These are phyloP conservation scores for Ocimum tenuiflorum DNA, from an alignment of 257 asterid species.

Conservation along the genomic window DNA sequence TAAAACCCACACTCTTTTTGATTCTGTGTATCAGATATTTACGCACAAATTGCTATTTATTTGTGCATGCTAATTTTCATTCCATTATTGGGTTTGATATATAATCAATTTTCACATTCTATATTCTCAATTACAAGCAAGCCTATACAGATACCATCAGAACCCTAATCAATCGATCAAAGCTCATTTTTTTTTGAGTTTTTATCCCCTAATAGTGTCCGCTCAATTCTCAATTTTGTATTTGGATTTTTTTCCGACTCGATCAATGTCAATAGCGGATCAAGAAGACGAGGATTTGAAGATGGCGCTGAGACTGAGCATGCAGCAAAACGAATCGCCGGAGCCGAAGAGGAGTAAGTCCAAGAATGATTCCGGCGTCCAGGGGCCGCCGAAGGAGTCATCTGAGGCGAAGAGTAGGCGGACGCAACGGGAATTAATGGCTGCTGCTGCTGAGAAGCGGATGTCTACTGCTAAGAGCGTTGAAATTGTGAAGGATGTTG, in stretches of 20 bases:
- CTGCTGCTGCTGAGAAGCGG: slow-evolving; percentile 87
- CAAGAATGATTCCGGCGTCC: slow-evolving; percentile 31
- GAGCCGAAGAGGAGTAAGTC: slow-evolving; percentile 73
- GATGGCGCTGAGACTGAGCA: slow-evolving; percentile 71
- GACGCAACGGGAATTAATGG: slow-evolving; percentile 64
- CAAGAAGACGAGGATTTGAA: slow-evolving; percentile 73
- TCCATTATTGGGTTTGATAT: background rate
- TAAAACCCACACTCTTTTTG: background rate
- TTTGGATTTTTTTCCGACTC: background rate
- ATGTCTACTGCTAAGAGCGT: slow-evolving; percentile 34
- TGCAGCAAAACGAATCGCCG: slow-evolving; percentile 66
- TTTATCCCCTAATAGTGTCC: background rate
- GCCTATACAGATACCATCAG: background rate
- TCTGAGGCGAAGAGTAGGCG: slow-evolving; percentile 36
- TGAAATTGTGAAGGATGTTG: slow-evolving; percentile 30
- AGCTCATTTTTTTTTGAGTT: background rate
- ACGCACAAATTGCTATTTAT: background rate
- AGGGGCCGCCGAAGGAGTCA: slow-evolving; percentile 46
- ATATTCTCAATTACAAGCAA: background rate
- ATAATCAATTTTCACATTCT: background rate
- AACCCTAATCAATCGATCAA: slow-evolving; percentile 24
- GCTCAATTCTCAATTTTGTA: background rate
- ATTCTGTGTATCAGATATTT: background rate
- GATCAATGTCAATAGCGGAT: slow-evolving; percentile 38
- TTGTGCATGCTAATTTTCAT: background rate